Evolutionary conservation across 1,139 yeast genomes (phyloP).

Genomic region (Hanseniaspora uvarum): DNA sequence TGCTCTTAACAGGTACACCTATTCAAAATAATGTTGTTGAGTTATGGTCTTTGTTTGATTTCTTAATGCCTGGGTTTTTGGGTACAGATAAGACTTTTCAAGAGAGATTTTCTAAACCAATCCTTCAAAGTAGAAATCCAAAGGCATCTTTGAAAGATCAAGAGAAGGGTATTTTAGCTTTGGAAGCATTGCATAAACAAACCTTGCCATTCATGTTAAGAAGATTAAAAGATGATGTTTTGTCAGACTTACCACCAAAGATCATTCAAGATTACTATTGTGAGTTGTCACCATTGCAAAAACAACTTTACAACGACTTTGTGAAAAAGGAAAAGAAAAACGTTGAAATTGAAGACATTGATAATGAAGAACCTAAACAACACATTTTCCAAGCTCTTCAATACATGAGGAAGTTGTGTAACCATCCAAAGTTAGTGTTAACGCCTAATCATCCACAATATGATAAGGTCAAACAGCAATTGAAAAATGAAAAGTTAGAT

Average conservation of each 20-base stretch:
- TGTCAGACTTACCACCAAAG: slow-evolving; percentile 94
- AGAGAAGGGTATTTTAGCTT: slow-evolving; percentile 91
- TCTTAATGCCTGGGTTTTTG: slow-evolving; percentile 95
- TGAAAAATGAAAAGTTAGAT: slow-evolving; percentile 49
- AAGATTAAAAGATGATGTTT: slow-evolving; percentile 89
- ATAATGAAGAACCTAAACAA: slow-evolving; percentile 46
- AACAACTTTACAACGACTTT: slow-evolving; percentile 77
- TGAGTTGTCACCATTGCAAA: slow-evolving; percentile 84
- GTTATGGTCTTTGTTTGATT: slow-evolving; percentile 94
- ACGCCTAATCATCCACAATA: slow-evolving; percentile 79
- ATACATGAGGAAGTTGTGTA: slow-evolving; percentile 93
- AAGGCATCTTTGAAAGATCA: slow-evolving; percentile 90
- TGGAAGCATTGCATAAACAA: slow-evolving; percentile 92
- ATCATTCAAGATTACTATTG: slow-evolving; percentile 97
- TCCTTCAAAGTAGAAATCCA: slow-evolving; percentile 84
- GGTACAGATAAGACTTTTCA: slow-evolving; percentile 93
- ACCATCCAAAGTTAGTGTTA: slow-evolving; percentile 90
- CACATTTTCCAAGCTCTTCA: slow-evolving; percentile 97
- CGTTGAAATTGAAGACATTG: slow-evolving; percentile 49
- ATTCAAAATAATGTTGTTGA: slow-evolving; percentile 95
- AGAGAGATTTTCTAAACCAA: slow-evolving; percentile 93
- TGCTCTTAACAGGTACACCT: slow-evolving; percentile 92
- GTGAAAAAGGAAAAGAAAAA: slow-evolving; percentile 73
- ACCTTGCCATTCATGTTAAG: slow-evolving; percentile 93
- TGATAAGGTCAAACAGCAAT: slow-evolving; percentile 49